phyloP scores from a whole-genome alignment of 2,329 filamentous ascomycete genomes.

The Amesomyces nigricolor region DNA sequence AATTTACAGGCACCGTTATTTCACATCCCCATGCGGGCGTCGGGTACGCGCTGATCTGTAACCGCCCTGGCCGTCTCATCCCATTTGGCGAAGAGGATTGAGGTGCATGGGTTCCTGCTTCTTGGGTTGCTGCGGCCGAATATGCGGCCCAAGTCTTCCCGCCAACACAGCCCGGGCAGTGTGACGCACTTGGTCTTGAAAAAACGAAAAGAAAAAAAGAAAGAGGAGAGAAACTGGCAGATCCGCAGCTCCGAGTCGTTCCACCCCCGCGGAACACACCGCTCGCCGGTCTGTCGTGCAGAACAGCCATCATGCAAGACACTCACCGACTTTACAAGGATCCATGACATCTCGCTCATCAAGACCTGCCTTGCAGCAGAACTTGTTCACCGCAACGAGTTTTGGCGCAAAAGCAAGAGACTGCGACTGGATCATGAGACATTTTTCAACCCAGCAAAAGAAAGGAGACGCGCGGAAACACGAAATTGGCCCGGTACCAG shows the following conservation, averaged over 20 bases:
- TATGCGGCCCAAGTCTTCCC: slow-evolving; percentile 18
- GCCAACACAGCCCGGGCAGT: background rate
- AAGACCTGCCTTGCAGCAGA: too few relatives aligned
- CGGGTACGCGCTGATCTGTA: slow-evolving; percentile 3
- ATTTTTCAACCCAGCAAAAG: too few relatives aligned
- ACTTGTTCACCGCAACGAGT: too few relatives aligned
- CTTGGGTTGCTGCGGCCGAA: slow-evolving; percentile 20
- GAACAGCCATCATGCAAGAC: background rate
- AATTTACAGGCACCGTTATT: background rate
- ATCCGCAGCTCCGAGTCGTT: slow-evolving; percentile 1
- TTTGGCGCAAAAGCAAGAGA: too few relatives aligned
- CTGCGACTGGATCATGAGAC: too few relatives aligned
- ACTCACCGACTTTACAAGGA: slow-evolving; percentile 1
- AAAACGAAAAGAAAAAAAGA: background rate
- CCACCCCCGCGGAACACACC: background rate
- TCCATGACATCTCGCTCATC: too few relatives aligned
- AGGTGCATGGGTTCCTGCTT: background rate
- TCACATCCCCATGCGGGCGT: background rate
- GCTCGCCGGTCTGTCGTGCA: slow-evolving; percentile 1
- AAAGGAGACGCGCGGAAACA: too few relatives aligned
- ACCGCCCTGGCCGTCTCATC: background rate
- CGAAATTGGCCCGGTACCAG: too few relatives aligned
- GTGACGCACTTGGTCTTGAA: background rate
- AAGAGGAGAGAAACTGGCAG: background rate
- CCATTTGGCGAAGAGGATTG: background rate